phyloP scores from a whole-genome alignment of 768 basidiomycete species.

The Sporobolomyces pararoseus region DNA sequence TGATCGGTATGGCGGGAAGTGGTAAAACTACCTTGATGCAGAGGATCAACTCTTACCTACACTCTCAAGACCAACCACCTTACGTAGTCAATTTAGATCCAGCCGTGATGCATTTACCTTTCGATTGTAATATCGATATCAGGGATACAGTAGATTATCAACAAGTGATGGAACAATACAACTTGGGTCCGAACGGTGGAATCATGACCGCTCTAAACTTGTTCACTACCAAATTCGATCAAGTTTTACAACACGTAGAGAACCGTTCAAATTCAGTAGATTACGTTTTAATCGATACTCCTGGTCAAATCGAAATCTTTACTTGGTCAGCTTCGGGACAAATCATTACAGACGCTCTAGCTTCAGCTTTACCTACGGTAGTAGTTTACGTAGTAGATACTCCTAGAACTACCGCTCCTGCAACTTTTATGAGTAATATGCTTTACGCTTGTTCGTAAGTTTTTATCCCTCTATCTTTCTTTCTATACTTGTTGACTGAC shows the following conservation, averaged over 20 bases:
- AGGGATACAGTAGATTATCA: conserved; percentile 95
- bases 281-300: conserved; percentile 86
- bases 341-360: conserved; percentile 96
- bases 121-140: conserved; percentile 96
- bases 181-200: conserved; percentile 95
- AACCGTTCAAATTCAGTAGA: conserved; percentile 82
- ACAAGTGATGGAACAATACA: conserved; percentile 99
- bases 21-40: conserved; percentile 77
- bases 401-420: conserved; percentile 84
- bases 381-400: conserved; percentile 98
- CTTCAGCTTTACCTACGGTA: conserved; percentile 85
- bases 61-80: conserved; percentile 59
- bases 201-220: conserved; percentile 94
- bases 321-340: conserved; percentile 99
- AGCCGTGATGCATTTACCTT: conserved; percentile 84
- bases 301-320: conserved; percentile 99
- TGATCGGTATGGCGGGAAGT: conserved; percentile 40
- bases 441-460: conserved; percentile 91
- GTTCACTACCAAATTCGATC: conserved; percentile 98
- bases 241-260: conserved; percentile 85
- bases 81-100: conserved; percentile 98
- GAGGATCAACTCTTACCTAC: conserved; percentile 85
- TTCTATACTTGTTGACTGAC: too few relatives aligned
- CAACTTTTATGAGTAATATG: conserved; percentile 99
- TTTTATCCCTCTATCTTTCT: not conserved